A percentile compares a stretch with the other conserved stretches of the same genome.
These are phyloP conservation scores for Xylariales sp. DNA, from an alignment of 2,329 filamentous ascomycete genomes.

Conservation along the genomic window DNA sequence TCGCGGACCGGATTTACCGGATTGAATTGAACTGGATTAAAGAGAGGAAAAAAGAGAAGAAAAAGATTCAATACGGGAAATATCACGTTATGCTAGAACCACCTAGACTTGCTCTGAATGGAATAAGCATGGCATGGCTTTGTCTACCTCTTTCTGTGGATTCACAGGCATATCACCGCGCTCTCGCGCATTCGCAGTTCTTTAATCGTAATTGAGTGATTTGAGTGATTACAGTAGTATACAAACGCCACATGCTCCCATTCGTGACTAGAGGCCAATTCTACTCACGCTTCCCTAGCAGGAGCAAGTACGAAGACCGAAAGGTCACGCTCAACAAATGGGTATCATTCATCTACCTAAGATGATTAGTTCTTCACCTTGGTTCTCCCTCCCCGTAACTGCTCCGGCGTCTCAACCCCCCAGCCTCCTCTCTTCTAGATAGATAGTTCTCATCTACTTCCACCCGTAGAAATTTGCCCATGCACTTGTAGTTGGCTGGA, in stretches of 20 bases:
- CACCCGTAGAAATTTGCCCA: conserved; percentile 12
- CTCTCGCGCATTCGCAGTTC: too few species aligned
- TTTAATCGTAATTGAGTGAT: too few species aligned
- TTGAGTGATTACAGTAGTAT: not conserved
- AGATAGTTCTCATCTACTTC: not conserved
- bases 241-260: not conserved
- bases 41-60: conserved; percentile 11
- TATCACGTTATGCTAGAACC: not conserved
- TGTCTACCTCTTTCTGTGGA: not conserved
- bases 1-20: conserved; percentile 9
- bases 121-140: not conserved
- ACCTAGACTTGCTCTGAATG: not conserved
- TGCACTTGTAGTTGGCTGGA: conserved; percentile 17
- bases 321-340: conserved; percentile 39
- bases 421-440: conserved; percentile 7
- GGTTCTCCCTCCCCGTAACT: not conserved
- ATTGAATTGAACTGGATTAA: not conserved
- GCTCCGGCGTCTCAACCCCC: not conserved
- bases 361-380: conserved; percentile 38
- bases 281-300: not conserved
- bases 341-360: conserved; percentile 50
- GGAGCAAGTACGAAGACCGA: too few species aligned
- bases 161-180: too few species aligned
- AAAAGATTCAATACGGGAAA: not conserved
- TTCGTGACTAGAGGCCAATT: not conserved